Evolutionary conservation across 192 early-diverging fungal genomes (phyloP).

Genomic region (Podila epicladia): DNA sequence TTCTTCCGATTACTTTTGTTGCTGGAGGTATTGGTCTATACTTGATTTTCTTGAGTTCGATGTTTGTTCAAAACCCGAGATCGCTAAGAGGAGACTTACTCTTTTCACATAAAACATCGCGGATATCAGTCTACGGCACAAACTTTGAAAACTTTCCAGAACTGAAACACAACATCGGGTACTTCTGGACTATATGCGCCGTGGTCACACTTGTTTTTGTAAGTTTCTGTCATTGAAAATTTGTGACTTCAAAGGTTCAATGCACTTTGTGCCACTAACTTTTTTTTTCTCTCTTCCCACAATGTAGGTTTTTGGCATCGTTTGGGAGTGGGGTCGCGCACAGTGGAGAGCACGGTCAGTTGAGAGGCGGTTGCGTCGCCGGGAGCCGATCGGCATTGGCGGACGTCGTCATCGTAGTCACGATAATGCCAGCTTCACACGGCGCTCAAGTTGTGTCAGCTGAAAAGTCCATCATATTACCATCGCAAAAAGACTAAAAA

Average conservation of each 20-base stretch:
- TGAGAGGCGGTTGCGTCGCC: background rate
- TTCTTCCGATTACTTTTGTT: constrained; percentile 60
- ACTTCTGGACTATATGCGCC: constrained; percentile 26
- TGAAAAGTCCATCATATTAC: too few species aligned
- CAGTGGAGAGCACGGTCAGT: background rate
- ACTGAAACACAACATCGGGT: constrained; percentile 17
- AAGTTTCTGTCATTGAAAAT: background rate
- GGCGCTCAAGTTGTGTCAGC: background rate
- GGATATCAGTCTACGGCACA: constrained; percentile 46
- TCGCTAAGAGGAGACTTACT: background rate
- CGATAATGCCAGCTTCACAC: background rate
- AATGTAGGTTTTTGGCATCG: background rate
- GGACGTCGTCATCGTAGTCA: background rate
- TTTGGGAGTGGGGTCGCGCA: background rate
- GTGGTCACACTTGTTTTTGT: constrained; percentile 4
- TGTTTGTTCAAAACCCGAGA: background rate
- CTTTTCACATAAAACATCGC: background rate
- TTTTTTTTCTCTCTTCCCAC: background rate
- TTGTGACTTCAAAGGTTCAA: background rate
- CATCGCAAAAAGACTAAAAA: too few species aligned
- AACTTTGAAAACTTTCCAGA: constrained; percentile 54
- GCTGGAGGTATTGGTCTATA: constrained; percentile 45
- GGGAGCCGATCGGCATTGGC: background rate
- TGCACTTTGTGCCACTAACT: background rate
- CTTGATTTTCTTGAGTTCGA: background rate